Evolutionary conservation across 306 rosid species (phyloP), one percentile per base, ranked within the genome.

Genomic region (Abrus precatorius): DNA sequence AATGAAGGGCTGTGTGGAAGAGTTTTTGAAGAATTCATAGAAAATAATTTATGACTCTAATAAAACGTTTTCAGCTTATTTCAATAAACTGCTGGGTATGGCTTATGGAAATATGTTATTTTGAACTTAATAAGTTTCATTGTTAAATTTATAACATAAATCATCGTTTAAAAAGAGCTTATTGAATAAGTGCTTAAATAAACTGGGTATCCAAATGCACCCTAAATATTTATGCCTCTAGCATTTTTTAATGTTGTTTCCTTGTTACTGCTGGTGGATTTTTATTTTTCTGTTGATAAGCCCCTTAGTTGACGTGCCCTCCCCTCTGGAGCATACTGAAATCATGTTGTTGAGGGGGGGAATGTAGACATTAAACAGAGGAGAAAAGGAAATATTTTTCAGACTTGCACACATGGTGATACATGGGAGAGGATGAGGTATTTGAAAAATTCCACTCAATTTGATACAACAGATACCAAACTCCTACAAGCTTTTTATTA

Each of bases 221-320:
- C 20, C 20, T 29, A 47, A 70, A 63, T 32, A 55, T 38, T 47
- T 60, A 63, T 48, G 45, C 61, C 64, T 62, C 44, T 29, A 10
- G 40, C 76, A 55, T 56, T 69, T 29, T 53, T 34, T 44, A 9
- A 20, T 63, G 60, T 54, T 32, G 20, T n/a, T 34, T 8, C 5
- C 52, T 49, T 74, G 78, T 74, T 55, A 56, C 57, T 47, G 12
- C 54, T 40, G 34, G 32, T 44, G 33, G 54, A 65, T 74, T 54
- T 77, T 52, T 77, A 47, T 61, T 75, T 72, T 52, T 49, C 8
- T 28, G 14, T 40, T 64, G 55, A 27, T 49, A 67, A n/a, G 48
- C 4, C 40, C n/a, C 53, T n/a, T 57, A 41, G 34, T 53, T 50
- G 55, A 20, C 76, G 11, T 1, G 20, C 13, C 20, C 61, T 32